Conservation (phyloP, 2,329 filamentous ascomycete genomes). For the Fusarium sp. region DNA sequence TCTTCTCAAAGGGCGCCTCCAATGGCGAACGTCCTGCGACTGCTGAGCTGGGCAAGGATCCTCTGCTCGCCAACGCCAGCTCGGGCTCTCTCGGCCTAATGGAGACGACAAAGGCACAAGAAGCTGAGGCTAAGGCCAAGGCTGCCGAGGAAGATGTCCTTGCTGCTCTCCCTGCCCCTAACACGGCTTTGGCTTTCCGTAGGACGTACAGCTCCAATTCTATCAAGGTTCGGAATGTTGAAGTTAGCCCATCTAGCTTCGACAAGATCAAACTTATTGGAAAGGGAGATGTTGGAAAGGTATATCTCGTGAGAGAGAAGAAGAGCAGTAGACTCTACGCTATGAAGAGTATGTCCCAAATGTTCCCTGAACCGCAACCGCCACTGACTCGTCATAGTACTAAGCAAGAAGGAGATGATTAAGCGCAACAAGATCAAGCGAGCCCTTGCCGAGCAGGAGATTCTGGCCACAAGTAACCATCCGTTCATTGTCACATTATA, state of each 20-base stretch:
- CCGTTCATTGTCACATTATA: constrained; percentile 99
- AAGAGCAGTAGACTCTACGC: constrained; percentile 95
- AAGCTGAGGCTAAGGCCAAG: constrained; percentile 47
- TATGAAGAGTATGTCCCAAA: constrained; percentile 81
- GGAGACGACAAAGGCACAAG: constrained; percentile 42
- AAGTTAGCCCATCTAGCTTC: constrained; percentile 93
- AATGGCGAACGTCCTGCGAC: constrained; percentile 77
- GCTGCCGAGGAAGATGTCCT: constrained; percentile 60
- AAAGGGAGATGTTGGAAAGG: constrained; percentile 98
- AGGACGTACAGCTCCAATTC: constrained; percentile 99
- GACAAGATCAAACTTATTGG: constrained; percentile 99
- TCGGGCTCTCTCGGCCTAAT: constrained; percentile 52
- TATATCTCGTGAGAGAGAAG: constrained; percentile 97
- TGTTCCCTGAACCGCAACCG: neutral
- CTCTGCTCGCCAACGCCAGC: constrained; percentile 63
- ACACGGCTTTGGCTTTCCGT: constrained; percentile 78
- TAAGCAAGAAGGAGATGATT: constrained; percentile 99
- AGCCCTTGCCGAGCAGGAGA: constrained; percentile 96
- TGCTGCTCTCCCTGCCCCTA: constrained; percentile 69
- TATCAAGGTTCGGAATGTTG: constrained; percentile 97
- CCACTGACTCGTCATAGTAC: constrained; percentile 66
- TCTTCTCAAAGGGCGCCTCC: constrained; percentile 69
- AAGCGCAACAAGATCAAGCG: constrained; percentile 99
- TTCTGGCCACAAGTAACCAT: constrained; percentile 96
- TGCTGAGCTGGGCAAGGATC: constrained; percentile 85